Conservation (phyloP, 495 filamentous ascomycete species). For the Penicillium samsonianum region DNA sequence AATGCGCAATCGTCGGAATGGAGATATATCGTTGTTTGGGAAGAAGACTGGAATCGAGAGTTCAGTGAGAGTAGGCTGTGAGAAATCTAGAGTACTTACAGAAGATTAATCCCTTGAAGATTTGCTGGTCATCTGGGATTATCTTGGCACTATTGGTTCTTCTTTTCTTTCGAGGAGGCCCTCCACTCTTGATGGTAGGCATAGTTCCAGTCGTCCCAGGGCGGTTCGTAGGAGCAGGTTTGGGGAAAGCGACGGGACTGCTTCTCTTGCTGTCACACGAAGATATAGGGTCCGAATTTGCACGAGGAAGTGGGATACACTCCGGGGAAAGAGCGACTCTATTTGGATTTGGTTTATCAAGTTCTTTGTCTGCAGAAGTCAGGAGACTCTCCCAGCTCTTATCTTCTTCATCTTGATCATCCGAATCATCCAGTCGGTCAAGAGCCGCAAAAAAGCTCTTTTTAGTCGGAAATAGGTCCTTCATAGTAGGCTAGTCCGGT, state of each 20-base stretch:
- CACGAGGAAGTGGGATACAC: conserved; percentile 8
- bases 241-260: background rate
- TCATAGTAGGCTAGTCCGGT: conserved; percentile 27
- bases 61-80: conserved; percentile 7
- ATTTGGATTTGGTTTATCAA: background rate
- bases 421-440: conserved; percentile 46
- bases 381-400: conserved; percentile 16
- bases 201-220: conserved; percentile 24
- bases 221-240: conserved; percentile 12
- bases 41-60: conserved; percentile 61
- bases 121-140: conserved; percentile 59
- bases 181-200: conserved; percentile 16
- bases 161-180: conserved; percentile 29
- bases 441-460: conserved; percentile 50
- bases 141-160: conserved; percentile 33
- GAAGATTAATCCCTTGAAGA: conserved; percentile 67
- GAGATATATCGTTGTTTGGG: conserved; percentile 73
- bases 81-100: conserved; percentile 40
- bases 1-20: conserved; percentile 67
- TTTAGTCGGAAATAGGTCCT: conserved; percentile 27
- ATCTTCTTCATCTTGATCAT: conserved; percentile 31
- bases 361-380: conserved; percentile 1
- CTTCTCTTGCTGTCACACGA: conserved; percentile 1
- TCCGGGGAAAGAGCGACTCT: conserved; percentile 1
- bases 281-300: conserved; percentile 20